These are phyloP conservation scores for Globisporangium sylvaticum DNA, from an alignment of 352 stramenopile genomes.

Conservation along the genomic window DNA sequence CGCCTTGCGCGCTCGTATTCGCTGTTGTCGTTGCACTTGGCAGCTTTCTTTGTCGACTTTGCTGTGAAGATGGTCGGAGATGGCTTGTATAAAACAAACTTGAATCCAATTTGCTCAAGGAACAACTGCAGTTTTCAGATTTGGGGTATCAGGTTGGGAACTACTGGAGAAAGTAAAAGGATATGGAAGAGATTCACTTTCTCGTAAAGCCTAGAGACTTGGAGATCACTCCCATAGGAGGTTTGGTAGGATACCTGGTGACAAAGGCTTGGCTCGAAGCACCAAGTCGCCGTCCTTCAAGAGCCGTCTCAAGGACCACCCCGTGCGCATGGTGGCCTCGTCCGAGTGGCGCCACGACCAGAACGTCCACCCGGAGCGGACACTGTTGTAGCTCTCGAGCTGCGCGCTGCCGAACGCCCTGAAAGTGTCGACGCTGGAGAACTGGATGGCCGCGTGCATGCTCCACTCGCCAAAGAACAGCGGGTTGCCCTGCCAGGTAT, in stretches of 20 bases:
- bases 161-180: background rate
- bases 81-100: too few species aligned
- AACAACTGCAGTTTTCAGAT: too few species aligned
- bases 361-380: slow-evolving; percentile 35
- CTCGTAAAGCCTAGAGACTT: background rate
- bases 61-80: too few species aligned
- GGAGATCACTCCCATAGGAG: background rate
- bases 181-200: too few species aligned
- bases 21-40: too few species aligned
- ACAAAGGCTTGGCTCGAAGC: background rate
- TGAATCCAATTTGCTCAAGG: too few species aligned
- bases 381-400: slow-evolving; percentile 23
- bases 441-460: slow-evolving; percentile 22
- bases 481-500: slow-evolving; percentile 25
- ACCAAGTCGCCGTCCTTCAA: slow-evolving; percentile 22
- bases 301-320: slow-evolving; percentile 35
- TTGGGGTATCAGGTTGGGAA: background rate
- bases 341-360: slow-evolving; percentile 53
- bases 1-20: too few species aligned
- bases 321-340: slow-evolving; percentile 26
- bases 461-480: slow-evolving; percentile 59
- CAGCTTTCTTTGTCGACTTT: too few species aligned
- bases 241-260: background rate
- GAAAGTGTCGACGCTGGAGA: slow-evolving; percentile 29
- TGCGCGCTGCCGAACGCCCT: slow-evolving; percentile 28